These are phyloP conservation scores for Mucor plumbeus DNA, from an alignment of 371 early-diverging fungal genomes.

Conservation along the genomic window DNA sequence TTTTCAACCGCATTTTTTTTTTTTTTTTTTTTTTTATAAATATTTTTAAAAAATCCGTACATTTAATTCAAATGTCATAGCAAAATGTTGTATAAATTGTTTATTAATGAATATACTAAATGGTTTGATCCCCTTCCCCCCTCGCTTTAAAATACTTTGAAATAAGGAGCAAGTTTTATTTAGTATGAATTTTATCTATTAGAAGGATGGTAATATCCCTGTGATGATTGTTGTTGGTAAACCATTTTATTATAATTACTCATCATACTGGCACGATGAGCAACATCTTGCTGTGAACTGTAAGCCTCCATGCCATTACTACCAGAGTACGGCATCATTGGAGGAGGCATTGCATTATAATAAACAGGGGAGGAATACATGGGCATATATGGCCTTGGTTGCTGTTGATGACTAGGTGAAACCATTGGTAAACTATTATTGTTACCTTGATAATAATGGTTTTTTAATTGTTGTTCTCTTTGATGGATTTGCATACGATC, in stretches of 20 bases:
- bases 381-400: constrained; percentile 14
- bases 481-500: constrained; percentile 48
- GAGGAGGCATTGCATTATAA: constrained; percentile 9
- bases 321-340: constrained; percentile 5
- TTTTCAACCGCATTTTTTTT: no score
- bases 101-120: no score
- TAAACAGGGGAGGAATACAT: constrained; percentile 27
- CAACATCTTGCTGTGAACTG: background rate
- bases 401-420: constrained; percentile 6
- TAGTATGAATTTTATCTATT: background rate
- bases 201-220: constrained; percentile 4
- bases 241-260: background rate
- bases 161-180: no score
- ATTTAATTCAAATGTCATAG: no score
- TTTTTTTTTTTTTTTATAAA: no score
- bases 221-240: background rate
- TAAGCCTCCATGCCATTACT: background rate
- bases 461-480: constrained; percentile 44
- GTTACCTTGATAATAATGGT: constrained; percentile 24
- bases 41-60: no score
- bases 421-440: background rate
- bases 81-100: no score
- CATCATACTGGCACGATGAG: constrained; percentile 5
- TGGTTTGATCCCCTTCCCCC: no score
- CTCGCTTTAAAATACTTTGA: no score